Evolutionary conservation across 768 basidiomycete genomes (phyloP).

Genomic region (Lentinula sp.): DNA sequence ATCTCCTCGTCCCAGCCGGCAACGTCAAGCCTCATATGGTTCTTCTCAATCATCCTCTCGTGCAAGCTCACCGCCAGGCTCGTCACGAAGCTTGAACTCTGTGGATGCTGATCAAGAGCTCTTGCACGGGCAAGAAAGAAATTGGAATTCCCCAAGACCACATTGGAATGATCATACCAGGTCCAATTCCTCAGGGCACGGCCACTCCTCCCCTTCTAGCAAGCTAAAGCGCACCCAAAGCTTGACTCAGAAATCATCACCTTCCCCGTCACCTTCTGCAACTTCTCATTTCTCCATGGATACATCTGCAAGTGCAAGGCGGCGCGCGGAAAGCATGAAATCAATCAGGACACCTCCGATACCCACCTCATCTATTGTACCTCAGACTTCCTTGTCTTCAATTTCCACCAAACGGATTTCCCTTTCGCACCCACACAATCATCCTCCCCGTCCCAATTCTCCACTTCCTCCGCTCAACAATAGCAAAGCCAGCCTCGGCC

Average conservation of each 20-base stretch:
- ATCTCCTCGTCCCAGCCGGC: slow-evolving; percentile 3
- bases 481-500: background rate
- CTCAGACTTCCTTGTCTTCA: background rate
- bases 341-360: background rate
- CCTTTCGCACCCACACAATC: slow-evolving; percentile 10
- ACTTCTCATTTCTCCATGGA: slow-evolving; percentile 5
- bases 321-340: slow-evolving; percentile 17
- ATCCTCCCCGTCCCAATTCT: slow-evolving; percentile 15
- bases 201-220: background rate
- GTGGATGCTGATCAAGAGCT: slow-evolving; percentile 26
- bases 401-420: background rate
- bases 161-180: slow-evolving; percentile 34
- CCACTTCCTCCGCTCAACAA: slow-evolving; percentile 5
- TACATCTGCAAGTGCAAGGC: slow-evolving; percentile 7
- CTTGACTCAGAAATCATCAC: slow-evolving; percentile 9
- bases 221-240: background rate
- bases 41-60: slow-evolving; percentile 8
- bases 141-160: slow-evolving; percentile 63
- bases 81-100: slow-evolving; percentile 24
- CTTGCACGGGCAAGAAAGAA: slow-evolving; percentile 52
- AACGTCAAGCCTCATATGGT: slow-evolving; percentile 26
- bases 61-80: slow-evolving; percentile 16
- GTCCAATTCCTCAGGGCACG: background rate
- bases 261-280: slow-evolving; percentile 12
- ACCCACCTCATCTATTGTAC: slow-evolving; percentile 8